These are phyloP conservation scores for Salix udensis DNA, from an alignment of 345 rosid species.

Conservation along the genomic window DNA sequence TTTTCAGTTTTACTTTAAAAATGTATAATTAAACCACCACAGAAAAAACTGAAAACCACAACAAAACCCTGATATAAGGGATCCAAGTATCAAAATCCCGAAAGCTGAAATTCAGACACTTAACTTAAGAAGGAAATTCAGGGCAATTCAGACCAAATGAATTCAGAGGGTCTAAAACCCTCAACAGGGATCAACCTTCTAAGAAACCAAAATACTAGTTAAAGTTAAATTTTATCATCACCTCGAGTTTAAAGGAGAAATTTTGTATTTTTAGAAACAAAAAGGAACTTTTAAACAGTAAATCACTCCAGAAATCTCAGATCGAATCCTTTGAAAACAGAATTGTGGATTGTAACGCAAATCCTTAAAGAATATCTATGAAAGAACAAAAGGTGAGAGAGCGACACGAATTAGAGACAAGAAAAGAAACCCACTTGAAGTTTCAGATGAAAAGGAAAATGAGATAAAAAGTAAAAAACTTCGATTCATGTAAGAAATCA, in stretches of 20 bases:
- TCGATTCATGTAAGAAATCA: not conserved
- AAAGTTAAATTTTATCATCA: not conserved
- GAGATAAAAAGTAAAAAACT: not conserved
- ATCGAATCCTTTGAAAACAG: slow-evolving; percentile 26
- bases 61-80: slow-evolving; percentile 29
- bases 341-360: slow-evolving; percentile 10
- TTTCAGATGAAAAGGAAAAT: not conserved
- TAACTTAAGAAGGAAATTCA: not conserved
- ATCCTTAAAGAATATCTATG: slow-evolving; percentile 1
- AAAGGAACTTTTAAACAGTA: not conserved
- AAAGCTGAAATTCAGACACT: slow-evolving; percentile 12
- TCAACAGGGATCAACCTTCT: slow-evolving; percentile 19
- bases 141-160: slow-evolving; percentile 10
- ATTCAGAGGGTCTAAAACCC: slow-evolving; percentile 32
- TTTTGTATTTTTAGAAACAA: not conserved
- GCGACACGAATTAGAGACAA: not conserved
- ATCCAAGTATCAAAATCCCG: slow-evolving; percentile 15
- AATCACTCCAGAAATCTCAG: slow-evolving; percentile 26
- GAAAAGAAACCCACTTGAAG: not conserved
- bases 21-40: not conserved
- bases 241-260: not conserved
- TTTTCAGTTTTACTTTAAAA: not conserved
- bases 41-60: slow-evolving; percentile 31
- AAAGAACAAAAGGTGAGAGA: not conserved
- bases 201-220: slow-evolving; percentile 3